Evolutionary conservation across 1,284 basidiomycete genomes (phyloP).

Genomic region (Fomes fomentarius): DNA sequence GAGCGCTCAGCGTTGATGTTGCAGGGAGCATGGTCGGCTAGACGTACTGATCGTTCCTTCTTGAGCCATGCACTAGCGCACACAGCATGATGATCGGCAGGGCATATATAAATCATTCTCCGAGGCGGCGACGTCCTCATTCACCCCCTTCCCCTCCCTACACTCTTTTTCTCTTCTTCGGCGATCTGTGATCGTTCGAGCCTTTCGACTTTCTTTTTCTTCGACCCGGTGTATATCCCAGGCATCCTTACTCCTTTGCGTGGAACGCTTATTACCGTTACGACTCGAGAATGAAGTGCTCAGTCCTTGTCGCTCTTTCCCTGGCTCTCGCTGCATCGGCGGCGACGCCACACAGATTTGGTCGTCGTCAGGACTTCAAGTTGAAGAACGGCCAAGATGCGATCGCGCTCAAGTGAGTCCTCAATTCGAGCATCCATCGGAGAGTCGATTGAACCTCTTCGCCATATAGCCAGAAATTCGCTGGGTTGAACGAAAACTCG

Average conservation of each 20-base stretch:
- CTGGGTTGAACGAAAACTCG: constrained; percentile 42
- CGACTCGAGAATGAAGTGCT: constrained; percentile 31
- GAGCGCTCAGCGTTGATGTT: too few relatives aligned
- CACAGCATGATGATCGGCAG: too few relatives aligned
- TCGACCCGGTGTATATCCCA: constrained; percentile 27
- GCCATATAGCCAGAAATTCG: constrained; percentile 46
- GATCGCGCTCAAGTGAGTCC: constrained; percentile 52
- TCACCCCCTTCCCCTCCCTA: constrained; percentile 8
- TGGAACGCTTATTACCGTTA: constrained; percentile 7
- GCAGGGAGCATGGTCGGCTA: too few relatives aligned
- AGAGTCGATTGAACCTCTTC: not conserved
- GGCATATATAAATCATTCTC: not conserved
- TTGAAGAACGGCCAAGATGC: constrained; percentile 57
- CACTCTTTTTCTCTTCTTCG: constrained; percentile 1
- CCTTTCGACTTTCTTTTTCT: constrained; percentile 9
- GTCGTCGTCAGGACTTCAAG: constrained; percentile 38
- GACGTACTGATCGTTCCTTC: too few relatives aligned
- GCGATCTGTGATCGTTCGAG: constrained; percentile 28
- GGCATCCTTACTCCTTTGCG: constrained; percentile 5
- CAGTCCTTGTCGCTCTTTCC: constrained; percentile 19
- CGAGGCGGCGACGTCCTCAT: not conserved
- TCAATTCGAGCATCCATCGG: not conserved
- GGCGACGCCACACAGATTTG: constrained; percentile 34
- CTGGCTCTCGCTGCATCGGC: constrained; percentile 44
- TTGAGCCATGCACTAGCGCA: too few relatives aligned